Conservation (phyloP, 2,329 filamentous ascomycete genomes). For the Penicillium sp. region DNA sequence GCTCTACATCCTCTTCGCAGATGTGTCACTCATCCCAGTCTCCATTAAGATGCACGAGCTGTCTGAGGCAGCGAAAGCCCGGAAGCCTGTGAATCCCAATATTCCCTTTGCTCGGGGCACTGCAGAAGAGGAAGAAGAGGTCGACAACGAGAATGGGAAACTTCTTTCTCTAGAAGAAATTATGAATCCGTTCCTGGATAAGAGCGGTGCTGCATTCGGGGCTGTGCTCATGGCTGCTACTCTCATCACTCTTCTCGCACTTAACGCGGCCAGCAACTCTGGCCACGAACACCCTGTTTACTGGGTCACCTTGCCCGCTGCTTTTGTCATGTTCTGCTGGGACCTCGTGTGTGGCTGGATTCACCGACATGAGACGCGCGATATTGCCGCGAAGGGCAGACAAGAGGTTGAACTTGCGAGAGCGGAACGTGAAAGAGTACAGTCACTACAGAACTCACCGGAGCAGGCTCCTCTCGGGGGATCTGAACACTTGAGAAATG, state of each 20-base stretch:
- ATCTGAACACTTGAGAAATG: background rate
- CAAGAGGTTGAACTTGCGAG: constrained; percentile 49
- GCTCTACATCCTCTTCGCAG: constrained; percentile 67
- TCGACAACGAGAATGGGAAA: constrained; percentile 54
- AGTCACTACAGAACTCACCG: constrained; percentile 8
- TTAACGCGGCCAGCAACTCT: constrained; percentile 62
- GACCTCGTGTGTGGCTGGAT: constrained; percentile 66
- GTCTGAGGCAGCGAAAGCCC: constrained; percentile 56
- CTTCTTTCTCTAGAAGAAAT: constrained; percentile 68
- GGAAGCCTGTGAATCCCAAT: constrained; percentile 69
- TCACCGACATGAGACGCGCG: constrained; percentile 62
- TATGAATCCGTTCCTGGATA: constrained; percentile 73
- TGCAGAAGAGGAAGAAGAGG: constrained; percentile 54
- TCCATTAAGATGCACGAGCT: constrained; percentile 70
- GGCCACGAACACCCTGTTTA: constrained; percentile 60
- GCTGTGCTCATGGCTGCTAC: constrained; percentile 67
- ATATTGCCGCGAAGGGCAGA: constrained; percentile 60
- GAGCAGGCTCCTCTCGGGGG: background rate
- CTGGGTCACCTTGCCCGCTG: constrained; percentile 69
- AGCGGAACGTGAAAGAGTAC: constrained; percentile 34
- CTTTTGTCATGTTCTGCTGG: constrained; percentile 68
- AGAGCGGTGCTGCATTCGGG: constrained; percentile 64
- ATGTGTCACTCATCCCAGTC: constrained; percentile 63
- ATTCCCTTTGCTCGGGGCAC: constrained; percentile 65
- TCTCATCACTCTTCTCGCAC: constrained; percentile 63